A percentile compares a stretch with the other conserved stretches of the same genome.
Conservation (phyloP, 2,329 filamentous ascomycete species). For the Aspergillus eucalypticola region DNA sequence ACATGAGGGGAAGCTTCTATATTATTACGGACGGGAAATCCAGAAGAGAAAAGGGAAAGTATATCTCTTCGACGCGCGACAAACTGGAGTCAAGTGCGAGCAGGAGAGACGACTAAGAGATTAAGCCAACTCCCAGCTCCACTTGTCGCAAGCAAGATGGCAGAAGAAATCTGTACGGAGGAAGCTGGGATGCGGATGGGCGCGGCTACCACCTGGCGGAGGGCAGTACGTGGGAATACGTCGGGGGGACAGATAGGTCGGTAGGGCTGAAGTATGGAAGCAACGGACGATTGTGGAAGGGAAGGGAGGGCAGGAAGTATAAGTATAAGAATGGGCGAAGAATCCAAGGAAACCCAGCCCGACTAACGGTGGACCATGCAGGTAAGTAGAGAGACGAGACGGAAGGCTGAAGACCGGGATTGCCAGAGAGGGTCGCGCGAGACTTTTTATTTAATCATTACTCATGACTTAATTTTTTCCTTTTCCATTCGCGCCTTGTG, state of each 20-base stretch:
- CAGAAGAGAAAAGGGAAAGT: not conserved
- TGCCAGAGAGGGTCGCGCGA: conserved; percentile 10
- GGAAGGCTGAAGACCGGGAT: conserved; percentile 4
- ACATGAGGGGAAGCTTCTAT: conserved; percentile 22
- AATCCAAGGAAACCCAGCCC: conserved; percentile 3
- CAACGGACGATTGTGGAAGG: not conserved
- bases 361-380: conserved; percentile 4
- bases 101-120: not conserved
- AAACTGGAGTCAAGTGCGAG: not conserved
- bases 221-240: not conserved
- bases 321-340: conserved; percentile 8
- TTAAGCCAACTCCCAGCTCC: not conserved
- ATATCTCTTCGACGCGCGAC: not conserved
- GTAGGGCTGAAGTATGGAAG: conserved; percentile 22
- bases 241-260: not conserved
- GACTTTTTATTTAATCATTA: conserved; percentile 21
- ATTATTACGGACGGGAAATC: not conserved
- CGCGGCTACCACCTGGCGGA: not conserved
- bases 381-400: not conserved
- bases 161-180: not conserved
- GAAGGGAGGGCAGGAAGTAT: not conserved
- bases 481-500: not conserved
- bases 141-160: not conserved
- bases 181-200: not conserved
- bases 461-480: conserved; percentile 10